Percentiles rank a stretch among this genome's conserved stretches.
Evolutionary conservation across 2,329 filamentous ascomycete genomes (phyloP).

Genomic region (Colletotrichum sp.): DNA sequence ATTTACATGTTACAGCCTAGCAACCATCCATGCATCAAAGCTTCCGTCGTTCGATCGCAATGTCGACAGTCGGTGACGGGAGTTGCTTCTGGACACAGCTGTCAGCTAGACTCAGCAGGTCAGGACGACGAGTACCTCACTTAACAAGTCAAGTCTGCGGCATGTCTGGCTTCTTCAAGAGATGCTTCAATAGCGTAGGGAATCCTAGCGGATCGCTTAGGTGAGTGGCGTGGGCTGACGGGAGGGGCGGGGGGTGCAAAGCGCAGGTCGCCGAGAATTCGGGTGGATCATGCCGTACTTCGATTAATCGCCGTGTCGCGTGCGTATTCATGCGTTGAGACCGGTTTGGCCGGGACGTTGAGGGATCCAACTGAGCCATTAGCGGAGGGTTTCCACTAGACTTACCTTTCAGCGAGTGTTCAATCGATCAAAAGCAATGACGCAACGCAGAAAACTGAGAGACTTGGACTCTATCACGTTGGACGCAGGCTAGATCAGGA

Average conservation of each 20-base stretch:
- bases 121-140: background rate
- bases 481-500: background rate
- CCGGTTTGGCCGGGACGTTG: slow-evolving; percentile 1
- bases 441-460: background rate
- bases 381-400: background rate
- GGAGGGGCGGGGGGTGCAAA: background rate
- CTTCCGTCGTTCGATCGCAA: background rate
- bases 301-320: background rate
- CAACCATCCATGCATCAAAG: background rate
- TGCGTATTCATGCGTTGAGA: background rate
- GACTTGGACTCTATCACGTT: background rate
- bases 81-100: background rate
- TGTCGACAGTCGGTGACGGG: background rate
- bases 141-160: background rate
- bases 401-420: background rate
- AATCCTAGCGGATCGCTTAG: background rate
- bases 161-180: background rate
- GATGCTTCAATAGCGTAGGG: background rate
- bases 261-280: background rate
- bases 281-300: background rate
- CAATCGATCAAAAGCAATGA: background rate
- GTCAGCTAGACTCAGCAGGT: background rate
- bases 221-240: background rate
- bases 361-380: slow-evolving; percentile 4
- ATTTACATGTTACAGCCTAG: background rate